Evolutionary conservation across 1,139 yeast species (phyloP), one percentile per base, ranked within the genome.

Genomic region (Pichia kudriavzevii): DNA sequence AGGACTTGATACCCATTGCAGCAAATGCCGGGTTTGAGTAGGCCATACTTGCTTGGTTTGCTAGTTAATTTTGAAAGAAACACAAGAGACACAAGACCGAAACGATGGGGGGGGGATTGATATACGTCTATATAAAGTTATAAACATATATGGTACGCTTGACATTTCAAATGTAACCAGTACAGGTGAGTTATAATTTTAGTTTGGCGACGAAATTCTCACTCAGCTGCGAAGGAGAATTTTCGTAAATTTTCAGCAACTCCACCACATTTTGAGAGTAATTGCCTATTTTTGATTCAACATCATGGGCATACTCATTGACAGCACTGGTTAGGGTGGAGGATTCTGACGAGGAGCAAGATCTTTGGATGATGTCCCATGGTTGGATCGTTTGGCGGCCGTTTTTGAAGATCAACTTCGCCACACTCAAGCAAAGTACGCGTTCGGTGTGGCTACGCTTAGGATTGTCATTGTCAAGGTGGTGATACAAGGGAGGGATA

Each of bases 1-100:
- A 51, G 18, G 78, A 61, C 4, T 87, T 84, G 31, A 91, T 71
- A 1, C 98, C 98, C 84, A 91, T 74, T 53, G 84, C 84, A 47
- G 75, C 63, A 36, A 91, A 71, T 1, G 95, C 96, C 2, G 96
- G 96, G 53, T 88, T 88, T 12, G 79, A 62, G 67, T 75, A 82
- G 22, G 32, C 15, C 28, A 27, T 33, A 16, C 8, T 22, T n/a
- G 7, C 14, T 14, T 10, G 2, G 21, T n/a, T 4, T 23, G 5
- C 5, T 10, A n/a, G 12, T 30, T 7, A 10, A 19, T 18, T 14
- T 11, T 18, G 5, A 13, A 20, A 8, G 7, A 4, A 17, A 3
- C n/a, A 27, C 13, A n/a, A 8, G 29, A 15, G n/a, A n/a, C n/a
- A n/a, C n/a, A n/a, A n/a, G n/a, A n/a, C n/a, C n/a, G n/a, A n/a